Evolutionary conservation across 805 yeast species (phyloP), one percentile per base, ranked within the genome.

Genomic region (Wickerhamomyces chaumierensis): DNA sequence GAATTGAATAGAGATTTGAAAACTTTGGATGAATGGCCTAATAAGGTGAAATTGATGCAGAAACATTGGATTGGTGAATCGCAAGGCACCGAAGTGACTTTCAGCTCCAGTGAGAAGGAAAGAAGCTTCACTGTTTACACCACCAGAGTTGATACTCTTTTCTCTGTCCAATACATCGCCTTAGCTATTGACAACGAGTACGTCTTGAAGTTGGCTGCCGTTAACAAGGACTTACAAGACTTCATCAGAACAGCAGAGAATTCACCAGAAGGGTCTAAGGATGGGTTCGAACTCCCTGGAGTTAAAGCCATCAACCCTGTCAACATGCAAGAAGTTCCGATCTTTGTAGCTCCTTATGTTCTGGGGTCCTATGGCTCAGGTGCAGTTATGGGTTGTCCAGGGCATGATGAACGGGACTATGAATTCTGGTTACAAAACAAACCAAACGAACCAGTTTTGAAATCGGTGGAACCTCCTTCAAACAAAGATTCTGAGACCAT

Each of bases 351-450:
- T 0, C 95, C 96, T 0, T 92, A 88, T 57, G 97, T 90, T 1
- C 55, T 90, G 28, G 77, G 82, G 4, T 62, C 71, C 3, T 90
- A 90, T 53, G 96, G 96, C 1, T 75, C 75, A 40, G 95, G 96
- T 31, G 95, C 95, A 1, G 97, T 90, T 0, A 90, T 92, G 97
- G 98, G 98, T 2, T 85, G 94, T 50, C 98, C 98, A 2, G 95
- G 82, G 0, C 96, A 88, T 57, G 97, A 92, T 57, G 63, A 66
- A 34, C 69, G 97, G 43, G 98, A 92, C 53, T 74, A 55, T 48
- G 83, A 68, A 7, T 90, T 92, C 53, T 90, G 96, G 96, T 48
- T 54, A 3, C 52, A 61, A 34, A 83, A 83, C 52, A 66, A 65
- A 51, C 80, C 81, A 0, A 52, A 54, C 23, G 42, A 19, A 36